phyloP scores from a whole-genome alignment of 1,139 yeast genomes.

The Taphrina deformans region DNA sequence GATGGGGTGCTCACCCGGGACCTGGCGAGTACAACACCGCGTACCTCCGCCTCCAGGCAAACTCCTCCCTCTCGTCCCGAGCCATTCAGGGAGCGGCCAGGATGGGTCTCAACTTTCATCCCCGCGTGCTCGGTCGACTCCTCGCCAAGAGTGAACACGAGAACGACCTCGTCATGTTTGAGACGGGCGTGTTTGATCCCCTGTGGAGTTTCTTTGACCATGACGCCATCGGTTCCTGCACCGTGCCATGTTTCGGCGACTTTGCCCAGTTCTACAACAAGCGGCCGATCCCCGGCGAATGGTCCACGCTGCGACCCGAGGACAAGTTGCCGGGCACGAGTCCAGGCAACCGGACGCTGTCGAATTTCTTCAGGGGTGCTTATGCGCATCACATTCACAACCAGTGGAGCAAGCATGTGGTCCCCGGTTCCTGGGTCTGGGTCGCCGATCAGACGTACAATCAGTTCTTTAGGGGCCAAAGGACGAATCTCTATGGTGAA shows the following conservation, averaged over 20 bases:
- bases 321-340: not conserved
- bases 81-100: constrained; percentile 25
- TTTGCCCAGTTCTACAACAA: constrained; percentile 9
- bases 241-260: constrained; percentile 22
- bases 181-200: constrained; percentile 29
- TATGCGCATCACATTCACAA: constrained; percentile 32
- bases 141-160: constrained; percentile 7
- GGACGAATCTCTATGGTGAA: constrained; percentile 28
- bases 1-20: constrained; percentile 28
- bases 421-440: constrained; percentile 29
- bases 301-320: constrained; percentile 4
- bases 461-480: constrained; percentile 11
- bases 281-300: constrained; percentile 1
- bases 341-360: constrained; percentile 10
- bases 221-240: constrained; percentile 15
- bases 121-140: constrained; percentile 27
- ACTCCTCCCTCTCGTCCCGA: constrained; percentile 27
- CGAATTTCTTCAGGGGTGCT: constrained; percentile 22
- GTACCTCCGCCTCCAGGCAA: constrained; percentile 26
- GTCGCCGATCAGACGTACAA: constrained; percentile 31
- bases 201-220: constrained; percentile 28
- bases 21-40: constrained; percentile 31
- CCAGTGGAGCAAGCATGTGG: constrained; percentile 20
- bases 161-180: constrained; percentile 30
- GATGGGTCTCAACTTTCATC: constrained; percentile 31